Evolutionary conservation across 768 basidiomycete species (phyloP).

Genomic region (Lactifluus rugatus): DNA sequence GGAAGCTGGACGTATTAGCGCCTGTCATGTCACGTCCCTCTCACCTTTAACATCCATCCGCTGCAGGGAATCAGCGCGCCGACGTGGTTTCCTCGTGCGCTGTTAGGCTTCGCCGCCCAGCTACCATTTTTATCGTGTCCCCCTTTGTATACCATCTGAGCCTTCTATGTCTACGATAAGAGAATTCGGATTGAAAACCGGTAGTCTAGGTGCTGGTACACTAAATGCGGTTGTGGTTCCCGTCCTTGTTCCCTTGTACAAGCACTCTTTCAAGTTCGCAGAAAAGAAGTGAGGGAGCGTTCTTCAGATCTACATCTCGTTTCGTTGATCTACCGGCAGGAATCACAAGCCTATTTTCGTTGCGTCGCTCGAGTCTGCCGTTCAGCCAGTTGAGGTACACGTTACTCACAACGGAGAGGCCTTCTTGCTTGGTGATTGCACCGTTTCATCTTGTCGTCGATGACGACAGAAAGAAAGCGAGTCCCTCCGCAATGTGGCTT

Average conservation of each 20-base stretch:
- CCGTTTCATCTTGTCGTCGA: slow-evolving; percentile 56
- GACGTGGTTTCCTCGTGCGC: slow-evolving; percentile 48
- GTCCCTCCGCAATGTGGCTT: slow-evolving; percentile 38
- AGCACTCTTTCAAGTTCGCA: slow-evolving; percentile 62
- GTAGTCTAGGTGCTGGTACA: slow-evolving; percentile 48
- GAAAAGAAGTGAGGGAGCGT: slow-evolving; percentile 53
- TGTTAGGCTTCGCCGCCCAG: slow-evolving; percentile 49
- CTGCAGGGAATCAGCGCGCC: neutral
- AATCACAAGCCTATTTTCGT: slow-evolving; percentile 62
- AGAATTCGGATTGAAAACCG: slow-evolving; percentile 52
- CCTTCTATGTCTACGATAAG: slow-evolving; percentile 20
- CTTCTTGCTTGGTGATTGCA: slow-evolving; percentile 69
- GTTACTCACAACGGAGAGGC: slow-evolving; percentile 60
- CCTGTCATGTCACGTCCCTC: too few relatives aligned
- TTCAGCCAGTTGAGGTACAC: slow-evolving; percentile 45
- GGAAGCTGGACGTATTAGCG: too few relatives aligned
- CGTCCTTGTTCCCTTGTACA: slow-evolving; percentile 52
- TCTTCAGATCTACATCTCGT: neutral
- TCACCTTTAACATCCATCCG: neutral
- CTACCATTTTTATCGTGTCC: slow-evolving; percentile 31
- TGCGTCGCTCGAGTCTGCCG: slow-evolving; percentile 43
- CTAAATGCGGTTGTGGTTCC: slow-evolving; percentile 62
- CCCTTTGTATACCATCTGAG: slow-evolving; percentile 20
- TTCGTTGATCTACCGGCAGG: slow-evolving; percentile 32
- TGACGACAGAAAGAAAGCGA: slow-evolving; percentile 39